phyloP scores from a whole-genome alignment of 2,329 filamentous ascomycete genomes.

The Aspergillus sp. region DNA sequence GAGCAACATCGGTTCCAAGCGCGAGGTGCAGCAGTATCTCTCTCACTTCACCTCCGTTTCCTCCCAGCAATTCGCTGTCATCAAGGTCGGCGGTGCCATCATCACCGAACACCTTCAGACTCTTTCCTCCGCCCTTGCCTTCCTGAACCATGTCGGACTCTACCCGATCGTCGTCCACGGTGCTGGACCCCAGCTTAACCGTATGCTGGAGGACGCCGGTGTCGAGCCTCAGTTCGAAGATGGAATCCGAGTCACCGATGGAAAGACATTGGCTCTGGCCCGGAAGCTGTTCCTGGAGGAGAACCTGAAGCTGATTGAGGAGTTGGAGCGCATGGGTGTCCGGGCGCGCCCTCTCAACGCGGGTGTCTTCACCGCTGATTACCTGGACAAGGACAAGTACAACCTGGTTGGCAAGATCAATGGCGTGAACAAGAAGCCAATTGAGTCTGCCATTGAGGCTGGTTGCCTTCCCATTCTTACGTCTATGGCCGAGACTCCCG shows the following conservation, averaged over 20 bases:
- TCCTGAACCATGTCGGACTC: slow-evolving; percentile 91
- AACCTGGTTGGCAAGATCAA: slow-evolving; percentile 95
- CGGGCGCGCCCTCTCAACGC: slow-evolving; percentile 84
- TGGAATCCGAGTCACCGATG: slow-evolving; percentile 92
- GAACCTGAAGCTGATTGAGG: slow-evolving; percentile 88
- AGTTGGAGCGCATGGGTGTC: slow-evolving; percentile 85
- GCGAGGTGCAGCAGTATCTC: slow-evolving; percentile 95
- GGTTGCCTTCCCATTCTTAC: slow-evolving; percentile 92
- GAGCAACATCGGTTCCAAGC: slow-evolving; percentile 93
- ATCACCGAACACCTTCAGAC: slow-evolving; percentile 92
- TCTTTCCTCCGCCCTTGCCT: slow-evolving; percentile 82
- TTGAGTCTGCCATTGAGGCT: slow-evolving; percentile 86
- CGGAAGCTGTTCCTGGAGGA: slow-evolving; percentile 92
- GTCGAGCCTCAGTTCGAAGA: slow-evolving; percentile 96
- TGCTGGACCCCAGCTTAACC: slow-evolving; percentile 92
- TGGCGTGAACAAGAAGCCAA: slow-evolving; percentile 83
- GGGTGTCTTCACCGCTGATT: slow-evolving; percentile 89
- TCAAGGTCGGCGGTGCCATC: slow-evolving; percentile 97
- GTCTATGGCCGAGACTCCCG: slow-evolving; percentile 90
- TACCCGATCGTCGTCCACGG: slow-evolving; percentile 96
- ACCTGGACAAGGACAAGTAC: slow-evolving; percentile 95
- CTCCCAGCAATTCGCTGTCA: slow-evolving; percentile 95
- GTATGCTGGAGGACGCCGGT: slow-evolving; percentile 82
- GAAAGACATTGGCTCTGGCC: slow-evolving; percentile 88
- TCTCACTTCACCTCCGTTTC: slow-evolving; percentile 96